Conservation (phyloP, 2,329 filamentous ascomycete species). For the Ascochyta fabae region DNA sequence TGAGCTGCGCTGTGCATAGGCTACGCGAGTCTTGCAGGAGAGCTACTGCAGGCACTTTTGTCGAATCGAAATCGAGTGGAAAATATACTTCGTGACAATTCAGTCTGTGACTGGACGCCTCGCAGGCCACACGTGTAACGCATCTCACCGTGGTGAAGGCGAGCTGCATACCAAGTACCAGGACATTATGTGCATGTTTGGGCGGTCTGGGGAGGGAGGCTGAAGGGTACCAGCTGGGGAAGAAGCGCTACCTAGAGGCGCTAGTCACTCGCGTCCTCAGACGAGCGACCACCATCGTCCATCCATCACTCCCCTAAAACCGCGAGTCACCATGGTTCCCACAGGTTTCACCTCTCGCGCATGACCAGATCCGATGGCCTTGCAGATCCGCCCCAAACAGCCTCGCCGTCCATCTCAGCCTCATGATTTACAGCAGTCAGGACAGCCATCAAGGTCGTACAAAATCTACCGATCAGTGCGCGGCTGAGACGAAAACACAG, state of each 20-base stretch:
- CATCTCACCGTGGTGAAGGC: neutral
- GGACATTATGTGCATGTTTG: neutral
- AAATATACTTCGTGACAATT: neutral
- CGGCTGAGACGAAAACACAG: constrained; percentile 21
- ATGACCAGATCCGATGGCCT: constrained; percentile 6
- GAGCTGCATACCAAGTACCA: neutral
- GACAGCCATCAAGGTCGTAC: constrained; percentile 13
- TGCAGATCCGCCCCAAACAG: constrained; percentile 8
- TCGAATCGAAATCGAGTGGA: neutral
- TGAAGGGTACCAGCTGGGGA: constrained; percentile 1
- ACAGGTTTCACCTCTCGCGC: constrained; percentile 3
- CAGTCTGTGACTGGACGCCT: neutral
- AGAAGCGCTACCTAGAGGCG: neutral
- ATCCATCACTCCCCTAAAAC: neutral
- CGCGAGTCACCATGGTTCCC: neutral
- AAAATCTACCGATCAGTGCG: constrained; percentile 7
- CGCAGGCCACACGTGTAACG: constrained; percentile 1
- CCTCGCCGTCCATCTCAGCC: constrained; percentile 6
- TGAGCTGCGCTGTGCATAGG: neutral
- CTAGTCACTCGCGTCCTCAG: neutral
- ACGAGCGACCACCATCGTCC: neutral
- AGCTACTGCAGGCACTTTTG: constrained; percentile 2
- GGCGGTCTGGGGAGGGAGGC: constrained; percentile 1
- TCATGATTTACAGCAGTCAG: constrained; percentile 12
- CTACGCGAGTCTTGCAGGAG: neutral